phyloP scores from a whole-genome alignment of 169 alveolate genomes.

The Cryptosporidium felis region DNA sequence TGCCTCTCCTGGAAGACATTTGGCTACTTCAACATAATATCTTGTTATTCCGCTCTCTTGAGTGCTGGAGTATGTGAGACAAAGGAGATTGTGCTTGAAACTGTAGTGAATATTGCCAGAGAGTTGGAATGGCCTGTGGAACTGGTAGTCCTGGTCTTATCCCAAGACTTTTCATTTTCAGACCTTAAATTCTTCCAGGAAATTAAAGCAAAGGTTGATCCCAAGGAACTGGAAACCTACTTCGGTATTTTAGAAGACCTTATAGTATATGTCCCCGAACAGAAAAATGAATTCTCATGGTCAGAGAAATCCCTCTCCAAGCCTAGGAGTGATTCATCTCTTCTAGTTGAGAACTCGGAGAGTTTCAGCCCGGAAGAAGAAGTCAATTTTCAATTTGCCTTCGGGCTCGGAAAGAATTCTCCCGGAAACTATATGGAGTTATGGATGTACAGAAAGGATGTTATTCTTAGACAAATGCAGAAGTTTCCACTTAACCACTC shows the following conservation, averaged over 20 bases:
- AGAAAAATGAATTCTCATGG: conserved; percentile 28
- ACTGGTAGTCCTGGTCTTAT: conserved; percentile 11
- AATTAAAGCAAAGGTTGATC: not conserved
- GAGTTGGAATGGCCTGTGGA: conserved; percentile 45
- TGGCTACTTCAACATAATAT: conserved; percentile 62
- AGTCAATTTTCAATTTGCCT: conserved; percentile 20
- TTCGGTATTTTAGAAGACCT: not conserved
- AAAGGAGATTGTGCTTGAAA: not conserved
- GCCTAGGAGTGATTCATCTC: not conserved
- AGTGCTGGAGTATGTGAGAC: conserved; percentile 26
- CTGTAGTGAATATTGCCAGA: conserved; percentile 9
- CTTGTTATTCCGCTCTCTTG: conserved; percentile 31
- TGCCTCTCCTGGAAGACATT: conserved; percentile 62
- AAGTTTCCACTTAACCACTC: not conserved
- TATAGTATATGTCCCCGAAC: conserved; percentile 8
- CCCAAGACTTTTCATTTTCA: conserved; percentile 29
- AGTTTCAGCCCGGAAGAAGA: not conserved
- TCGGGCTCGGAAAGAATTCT: not conserved
- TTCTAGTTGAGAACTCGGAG: not conserved
- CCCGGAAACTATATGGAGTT: not conserved
- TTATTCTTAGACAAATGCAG: not conserved
- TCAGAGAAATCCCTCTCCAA: conserved; percentile 42
- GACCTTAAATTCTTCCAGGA: not conserved
- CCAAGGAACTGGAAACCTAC: conserved; percentile 1
- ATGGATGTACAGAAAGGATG: conserved; percentile 37